Conservation (phyloP, 2,329 filamentous ascomycete genomes). For the Aspergillus tamarii region DNA sequence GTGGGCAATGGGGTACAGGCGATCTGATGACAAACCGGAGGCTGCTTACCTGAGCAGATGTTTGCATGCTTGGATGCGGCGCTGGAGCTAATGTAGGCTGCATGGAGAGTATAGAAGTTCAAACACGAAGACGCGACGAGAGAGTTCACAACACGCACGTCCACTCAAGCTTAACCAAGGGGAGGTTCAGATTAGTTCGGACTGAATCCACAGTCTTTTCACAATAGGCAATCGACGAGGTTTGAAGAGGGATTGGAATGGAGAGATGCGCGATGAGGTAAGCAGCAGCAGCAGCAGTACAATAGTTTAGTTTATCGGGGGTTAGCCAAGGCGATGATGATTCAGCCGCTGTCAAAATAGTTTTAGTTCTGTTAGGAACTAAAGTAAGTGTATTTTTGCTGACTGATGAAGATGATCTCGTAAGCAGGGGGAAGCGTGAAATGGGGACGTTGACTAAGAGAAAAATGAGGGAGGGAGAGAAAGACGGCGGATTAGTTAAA, state of each 20-base stretch:
- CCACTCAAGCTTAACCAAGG: constrained; percentile 20
- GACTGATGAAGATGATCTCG: constrained; percentile 26
- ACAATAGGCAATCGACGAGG: constrained; percentile 17
- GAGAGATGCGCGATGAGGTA: constrained; percentile 38
- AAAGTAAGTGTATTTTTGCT: constrained; percentile 8
- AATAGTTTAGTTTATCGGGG: constrained; percentile 25
- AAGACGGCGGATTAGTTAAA: constrained; percentile 24
- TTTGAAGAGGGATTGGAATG: constrained; percentile 28
- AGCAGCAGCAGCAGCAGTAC: constrained; percentile 28
- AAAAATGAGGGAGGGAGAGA: constrained; percentile 9
- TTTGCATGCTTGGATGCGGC: constrained; percentile 53
- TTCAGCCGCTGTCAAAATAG: constrained; percentile 8
- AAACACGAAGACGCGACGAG: constrained; percentile 23
- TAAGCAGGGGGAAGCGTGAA: constrained; percentile 23
- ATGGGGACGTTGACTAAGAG: not conserved
- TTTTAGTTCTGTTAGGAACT: constrained; percentile 6
- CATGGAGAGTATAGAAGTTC: constrained; percentile 33
- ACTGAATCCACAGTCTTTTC: constrained; percentile 8
- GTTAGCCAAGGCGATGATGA: constrained; percentile 6
- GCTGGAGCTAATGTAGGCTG: constrained; percentile 53
- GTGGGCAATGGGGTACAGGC: constrained; percentile 18
- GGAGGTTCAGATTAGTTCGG: constrained; percentile 2
- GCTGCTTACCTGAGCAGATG: constrained; percentile 59
- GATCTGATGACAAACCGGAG: constrained; percentile 43
- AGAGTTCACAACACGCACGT: constrained; percentile 13